Percentiles rank a stretch among this genome's conserved stretches.
phyloP scores from a whole-genome alignment of 768 basidiomycete species.

The Hygrocybe coccinea region DNA sequence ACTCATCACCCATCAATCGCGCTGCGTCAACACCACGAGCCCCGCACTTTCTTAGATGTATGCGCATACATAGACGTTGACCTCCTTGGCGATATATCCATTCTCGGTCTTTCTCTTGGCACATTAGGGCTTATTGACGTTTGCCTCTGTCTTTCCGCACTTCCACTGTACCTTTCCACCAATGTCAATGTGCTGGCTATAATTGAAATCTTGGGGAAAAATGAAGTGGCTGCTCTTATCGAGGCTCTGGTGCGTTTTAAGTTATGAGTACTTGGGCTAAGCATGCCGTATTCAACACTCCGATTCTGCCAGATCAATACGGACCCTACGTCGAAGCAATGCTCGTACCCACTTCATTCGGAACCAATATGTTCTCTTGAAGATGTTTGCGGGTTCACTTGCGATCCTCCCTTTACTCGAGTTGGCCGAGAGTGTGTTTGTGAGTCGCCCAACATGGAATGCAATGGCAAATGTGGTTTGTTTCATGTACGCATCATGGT shows the following conservation, averaged over 20 bases:
- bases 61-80: constrained; percentile 10
- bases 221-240: neutral
- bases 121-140: constrained; percentile 4
- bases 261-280: neutral
- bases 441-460: constrained; percentile 1
- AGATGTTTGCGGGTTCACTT: constrained; percentile 3
- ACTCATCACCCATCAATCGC: constrained; percentile 2
- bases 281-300: no score
- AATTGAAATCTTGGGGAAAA: neutral
- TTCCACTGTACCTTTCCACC: constrained; percentile 7
- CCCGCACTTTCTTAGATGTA: constrained; percentile 9
- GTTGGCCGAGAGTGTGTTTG: neutral
- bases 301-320: neutral
- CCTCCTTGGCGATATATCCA: neutral
- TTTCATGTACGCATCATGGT: neutral
- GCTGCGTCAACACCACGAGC: constrained; percentile 6
- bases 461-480: constrained; percentile 1
- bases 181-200: neutral
- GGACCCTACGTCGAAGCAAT: neutral
- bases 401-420: neutral
- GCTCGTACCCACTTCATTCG: neutral
- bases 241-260: constrained; percentile 1
- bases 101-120: constrained; percentile 6
- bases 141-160: constrained; percentile 12
- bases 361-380: neutral